Base-by-base conservation (phyloP, 495 filamentous ascomycete species). In the Aspergillus sparsus region DNA sequence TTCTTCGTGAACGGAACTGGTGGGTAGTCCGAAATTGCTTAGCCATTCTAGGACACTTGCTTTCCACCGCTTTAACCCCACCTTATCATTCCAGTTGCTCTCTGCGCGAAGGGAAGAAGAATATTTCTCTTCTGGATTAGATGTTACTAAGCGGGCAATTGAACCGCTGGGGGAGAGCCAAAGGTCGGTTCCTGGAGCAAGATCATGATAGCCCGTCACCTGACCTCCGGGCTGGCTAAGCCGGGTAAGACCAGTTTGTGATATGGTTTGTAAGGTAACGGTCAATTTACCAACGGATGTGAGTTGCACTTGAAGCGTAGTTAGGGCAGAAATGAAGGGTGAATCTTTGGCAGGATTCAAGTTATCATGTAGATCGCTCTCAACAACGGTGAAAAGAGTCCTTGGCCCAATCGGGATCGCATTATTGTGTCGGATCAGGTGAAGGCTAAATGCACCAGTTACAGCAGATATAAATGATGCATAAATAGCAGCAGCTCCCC, bases 121-220 rank as follows among this genome's bases (percentile, higher is more conserved):
- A 41, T 44, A 61, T 7, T 62, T 61, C 7, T 60, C 54, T 37
- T 66, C 66, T 16, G 68, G 53, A 41, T 69, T 70, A 1, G 68
- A 59, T 0, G 70, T 63, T 35, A 78, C 69, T 49, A 80, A 66
- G 53, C 74, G 74, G 6, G 79, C 79, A 60, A 82, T 69, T 13
- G 76, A 76, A 18, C 81, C 80, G 46, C 74, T 76, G 4, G 81
- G 81, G 42, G 77, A 76, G 16, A 83, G 71, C 80, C 80, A 82
- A n/a, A 83, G 59, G 60, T 80, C 77, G 1, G 65, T 65, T 4
- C 72, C 75, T 35, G 71, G 63, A 7, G 65, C 63, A 8, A 67
- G 53, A 39, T 64, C 62, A 2, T 60, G 44, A 10, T 67, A 8
- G 21, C 70, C 62, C 18, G 64, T 18, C 39, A 61, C 62, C n/a